These are phyloP conservation scores for Orobanche coerulescens DNA, from an alignment of 257 asterid genomes.

Conservation along the genomic window DNA sequence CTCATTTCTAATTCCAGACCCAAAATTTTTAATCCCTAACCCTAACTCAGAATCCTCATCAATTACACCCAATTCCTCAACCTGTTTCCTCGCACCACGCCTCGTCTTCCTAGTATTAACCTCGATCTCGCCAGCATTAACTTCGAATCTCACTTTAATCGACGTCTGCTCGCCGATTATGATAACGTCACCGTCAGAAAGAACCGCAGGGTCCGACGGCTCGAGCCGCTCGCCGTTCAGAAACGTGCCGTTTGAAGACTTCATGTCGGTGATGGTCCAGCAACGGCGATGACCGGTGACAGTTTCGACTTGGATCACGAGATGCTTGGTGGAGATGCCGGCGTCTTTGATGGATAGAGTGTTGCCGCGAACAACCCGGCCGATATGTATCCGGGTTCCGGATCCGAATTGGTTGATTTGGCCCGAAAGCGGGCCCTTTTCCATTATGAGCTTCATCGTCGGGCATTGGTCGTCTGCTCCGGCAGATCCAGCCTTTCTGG, in stretches of 20 bases:
- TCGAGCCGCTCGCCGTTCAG: slow-evolving; percentile 37
- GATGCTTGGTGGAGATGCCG: slow-evolving; percentile 76
- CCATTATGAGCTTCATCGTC: slow-evolving; percentile 38
- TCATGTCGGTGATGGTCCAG: slow-evolving; percentile 63
- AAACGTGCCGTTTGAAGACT: slow-evolving; percentile 65
- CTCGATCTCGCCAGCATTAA: slow-evolving; percentile 1
- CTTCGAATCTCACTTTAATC: slow-evolving; percentile 35
- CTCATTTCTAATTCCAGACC: slow-evolving; percentile 4
- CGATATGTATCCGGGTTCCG: slow-evolving; percentile 39
- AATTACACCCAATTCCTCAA: slow-evolving; percentile 27
- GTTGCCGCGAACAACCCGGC: slow-evolving; percentile 69
- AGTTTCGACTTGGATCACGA: slow-evolving; percentile 28
- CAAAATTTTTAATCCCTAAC: slow-evolving; percentile 19
- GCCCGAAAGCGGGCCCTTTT: slow-evolving; percentile 63
- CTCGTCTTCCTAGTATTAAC: slow-evolving; percentile 25
- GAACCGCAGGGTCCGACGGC: slow-evolving; percentile 24
- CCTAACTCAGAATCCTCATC: slow-evolving; percentile 40
- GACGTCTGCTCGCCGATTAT: slow-evolving; percentile 67
- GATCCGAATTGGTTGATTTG: slow-evolving; percentile 31
- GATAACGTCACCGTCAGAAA: slow-evolving; percentile 43
- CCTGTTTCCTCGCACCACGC: slow-evolving; percentile 29
- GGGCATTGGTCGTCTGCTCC: slow-evolving; percentile 25
- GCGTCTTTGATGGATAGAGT: slow-evolving; percentile 51
- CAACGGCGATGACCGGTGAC: slow-evolving; percentile 6
- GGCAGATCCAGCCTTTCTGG: slow-evolving; percentile 23